Conservation (phyloP, 139 green algal species). For the Limnomonas spitsbergensis region DNA sequence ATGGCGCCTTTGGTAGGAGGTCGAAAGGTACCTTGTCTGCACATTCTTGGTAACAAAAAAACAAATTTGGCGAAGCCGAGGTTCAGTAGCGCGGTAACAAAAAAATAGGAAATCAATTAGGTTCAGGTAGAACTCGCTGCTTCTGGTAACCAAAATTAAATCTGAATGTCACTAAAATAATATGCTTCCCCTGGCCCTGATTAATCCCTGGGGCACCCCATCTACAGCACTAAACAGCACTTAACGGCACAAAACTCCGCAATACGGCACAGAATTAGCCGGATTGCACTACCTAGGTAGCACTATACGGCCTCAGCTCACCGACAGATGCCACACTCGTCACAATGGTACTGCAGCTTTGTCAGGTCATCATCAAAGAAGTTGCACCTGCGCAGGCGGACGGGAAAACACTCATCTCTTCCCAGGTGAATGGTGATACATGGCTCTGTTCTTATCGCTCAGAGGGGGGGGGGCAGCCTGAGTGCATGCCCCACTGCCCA, state of each 20-base stretch:
- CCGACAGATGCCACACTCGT: constrained; percentile 70
- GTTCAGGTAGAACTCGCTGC: too few species aligned
- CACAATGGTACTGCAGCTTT: constrained; percentile 88
- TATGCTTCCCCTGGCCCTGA: neutral
- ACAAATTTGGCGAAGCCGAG: too few species aligned
- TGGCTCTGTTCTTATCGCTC: neutral
- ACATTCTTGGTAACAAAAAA: too few species aligned
- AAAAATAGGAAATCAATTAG: too few species aligned
- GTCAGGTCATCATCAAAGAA: constrained; percentile 80
- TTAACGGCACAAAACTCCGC: neutral
- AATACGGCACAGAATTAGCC: neutral
- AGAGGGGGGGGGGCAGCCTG: neutral
- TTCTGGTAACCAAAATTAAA: neutral
- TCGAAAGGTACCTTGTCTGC: too few species aligned
- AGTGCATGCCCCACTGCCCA: neutral
- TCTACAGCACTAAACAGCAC: neutral
- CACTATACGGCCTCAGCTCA: neutral
- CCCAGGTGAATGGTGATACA: neutral
- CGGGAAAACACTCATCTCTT: neutral
- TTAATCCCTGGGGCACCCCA: neutral
- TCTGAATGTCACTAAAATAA: neutral
- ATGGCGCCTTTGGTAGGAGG: too few species aligned
- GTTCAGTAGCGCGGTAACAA: too few species aligned
- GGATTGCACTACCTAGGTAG: neutral
- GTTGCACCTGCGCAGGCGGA: constrained; percentile 34